Conservation (phyloP, 139 green algal genomes). For the Nannochloris sp. region DNA sequence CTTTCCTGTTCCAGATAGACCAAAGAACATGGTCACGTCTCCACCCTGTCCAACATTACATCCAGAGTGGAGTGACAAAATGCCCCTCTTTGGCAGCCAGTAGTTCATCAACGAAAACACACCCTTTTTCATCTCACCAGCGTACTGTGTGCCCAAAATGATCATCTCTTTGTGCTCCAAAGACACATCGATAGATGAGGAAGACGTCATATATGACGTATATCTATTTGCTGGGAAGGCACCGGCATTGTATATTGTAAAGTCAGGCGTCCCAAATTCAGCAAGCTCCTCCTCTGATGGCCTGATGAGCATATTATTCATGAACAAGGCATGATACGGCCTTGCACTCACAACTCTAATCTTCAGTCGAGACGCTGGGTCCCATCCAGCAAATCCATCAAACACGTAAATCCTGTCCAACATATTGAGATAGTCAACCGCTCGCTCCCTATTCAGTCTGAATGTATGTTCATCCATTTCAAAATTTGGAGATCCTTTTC, state of each 20-base stretch:
- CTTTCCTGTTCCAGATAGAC: constrained; percentile 73
- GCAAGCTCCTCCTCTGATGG: constrained; percentile 17
- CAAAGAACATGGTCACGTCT: constrained; percentile 82
- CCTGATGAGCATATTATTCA: constrained; percentile 96
- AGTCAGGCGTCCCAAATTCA: constrained; percentile 77
- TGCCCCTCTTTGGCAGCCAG: constrained; percentile 73
- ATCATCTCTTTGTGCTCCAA: constrained; percentile 69
- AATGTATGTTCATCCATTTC: constrained; percentile 84
- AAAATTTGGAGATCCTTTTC: constrained; percentile 53
- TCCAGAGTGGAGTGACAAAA: constrained; percentile 83
- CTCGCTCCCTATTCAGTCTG: constrained; percentile 68
- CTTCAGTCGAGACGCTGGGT: constrained; percentile 45
- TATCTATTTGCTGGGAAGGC: constrained; percentile 80
- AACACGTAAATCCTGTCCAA: constrained; percentile 67
- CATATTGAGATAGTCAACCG: constrained; percentile 85
- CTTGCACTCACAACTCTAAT: constrained; percentile 77
- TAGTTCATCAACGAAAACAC: constrained; percentile 76
- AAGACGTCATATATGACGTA: constrained; percentile 82
- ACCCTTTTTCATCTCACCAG: constrained; percentile 43
- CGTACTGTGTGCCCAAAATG: constrained; percentile 84
- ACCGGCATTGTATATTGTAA: constrained; percentile 92
- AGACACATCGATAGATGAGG: constrained; percentile 75
- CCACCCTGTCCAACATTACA: constrained; percentile 68
- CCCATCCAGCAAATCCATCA: constrained; percentile 82
- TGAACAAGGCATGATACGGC: constrained; percentile 94